Evolutionary conservation across 2,329 filamentous ascomycete genomes (phyloP), one percentile per base, ranked within the genome.

Genomic region (Sporothrix brunneoviolacea): DNA sequence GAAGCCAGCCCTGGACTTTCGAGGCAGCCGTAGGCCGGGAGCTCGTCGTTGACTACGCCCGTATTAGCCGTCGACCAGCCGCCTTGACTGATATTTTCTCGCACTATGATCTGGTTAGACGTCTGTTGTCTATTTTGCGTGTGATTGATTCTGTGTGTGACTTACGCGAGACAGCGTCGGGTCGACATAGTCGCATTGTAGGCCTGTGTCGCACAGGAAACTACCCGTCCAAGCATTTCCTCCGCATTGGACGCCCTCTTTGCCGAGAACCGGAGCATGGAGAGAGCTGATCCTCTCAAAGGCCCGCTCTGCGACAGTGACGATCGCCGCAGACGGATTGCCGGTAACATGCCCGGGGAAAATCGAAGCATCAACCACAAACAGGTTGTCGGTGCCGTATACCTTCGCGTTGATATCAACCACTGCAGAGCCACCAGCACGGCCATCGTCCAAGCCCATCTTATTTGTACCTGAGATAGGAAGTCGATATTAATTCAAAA

Each of bases 301-400:
- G 2, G 69, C 69, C 19, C 63, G 64, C 59, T 72, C 79, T n/a
- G 78, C 75, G 33, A 72, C 76, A 30, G 76, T 69, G 59, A 82
- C 76, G 58, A 82, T 76, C 13, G 75, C 70, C 1, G 77, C 74
- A 28, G 76, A 74, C 3, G 79, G 80, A 59, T 83, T 83, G 30
- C 76, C 78, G 3, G 76, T 75, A 15, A 77, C 70, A 49, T 80
- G 71, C 50, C 78, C 77, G 0, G 79, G 78, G 63, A 80, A 78
- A 56, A 81, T 75, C 50, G 72, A 73, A 19, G 71, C 74, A 56
- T 80, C 77, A 2, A 79, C 71, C 12, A 78, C 70, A 60, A 75
- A 76, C 28, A 78, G 76, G 65, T 86, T 85, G 59, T 84, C 79
- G 0, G 78, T 85, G 33, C 82, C 82, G 59, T 79, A 85, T 6